phyloP scores from a whole-genome alignment of 768 basidiomycete genomes.

The Boletus vermiculosoides region DNA sequence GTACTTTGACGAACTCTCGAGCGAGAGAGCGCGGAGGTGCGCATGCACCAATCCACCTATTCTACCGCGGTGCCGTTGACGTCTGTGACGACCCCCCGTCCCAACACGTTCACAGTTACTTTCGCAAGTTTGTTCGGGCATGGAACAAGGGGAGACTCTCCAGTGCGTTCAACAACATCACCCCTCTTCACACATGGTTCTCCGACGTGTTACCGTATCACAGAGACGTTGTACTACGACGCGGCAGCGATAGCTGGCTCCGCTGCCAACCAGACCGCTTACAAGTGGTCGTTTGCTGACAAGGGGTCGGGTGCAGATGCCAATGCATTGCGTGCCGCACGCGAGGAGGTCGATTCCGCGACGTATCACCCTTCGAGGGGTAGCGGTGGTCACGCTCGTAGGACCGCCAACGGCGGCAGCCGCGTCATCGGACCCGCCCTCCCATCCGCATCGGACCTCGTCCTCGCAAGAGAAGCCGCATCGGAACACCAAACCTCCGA shows the following conservation, averaged over 20 bases:
- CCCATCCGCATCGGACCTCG: conserved; percentile 33
- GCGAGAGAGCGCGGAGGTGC: neutral
- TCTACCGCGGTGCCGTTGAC: conserved; percentile 33
- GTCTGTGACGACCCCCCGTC: conserved; percentile 5
- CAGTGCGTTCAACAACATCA: conserved; percentile 36
- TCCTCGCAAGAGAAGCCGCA: neutral
- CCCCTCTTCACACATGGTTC: neutral
- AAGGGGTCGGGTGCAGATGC: conserved; percentile 58
- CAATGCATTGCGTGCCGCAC: conserved; percentile 57
- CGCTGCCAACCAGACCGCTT: conserved; percentile 71
- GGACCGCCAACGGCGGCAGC: conserved; percentile 23
- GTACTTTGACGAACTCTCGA: conserved; percentile 59
- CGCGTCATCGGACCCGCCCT: conserved; percentile 66
- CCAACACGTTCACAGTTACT: conserved; percentile 57
- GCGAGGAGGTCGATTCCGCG: conserved; percentile 54
- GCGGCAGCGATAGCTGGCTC: conserved; percentile 53
- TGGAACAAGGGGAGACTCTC: conserved; percentile 82
- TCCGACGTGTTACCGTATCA: too few species aligned
- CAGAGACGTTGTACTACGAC: conserved; percentile 60
- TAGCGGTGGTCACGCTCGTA: neutral
- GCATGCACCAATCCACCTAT: neutral
- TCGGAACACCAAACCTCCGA: conserved; percentile 28
- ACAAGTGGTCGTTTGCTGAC: conserved; percentile 86
- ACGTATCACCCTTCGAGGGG: conserved; percentile 22
- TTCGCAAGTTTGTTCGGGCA: conserved; percentile 89